Evolutionary conservation across 495 filamentous ascomycete genomes (phyloP), one percentile per base, ranked within the genome.

Genomic region (Neurospora sp.): DNA sequence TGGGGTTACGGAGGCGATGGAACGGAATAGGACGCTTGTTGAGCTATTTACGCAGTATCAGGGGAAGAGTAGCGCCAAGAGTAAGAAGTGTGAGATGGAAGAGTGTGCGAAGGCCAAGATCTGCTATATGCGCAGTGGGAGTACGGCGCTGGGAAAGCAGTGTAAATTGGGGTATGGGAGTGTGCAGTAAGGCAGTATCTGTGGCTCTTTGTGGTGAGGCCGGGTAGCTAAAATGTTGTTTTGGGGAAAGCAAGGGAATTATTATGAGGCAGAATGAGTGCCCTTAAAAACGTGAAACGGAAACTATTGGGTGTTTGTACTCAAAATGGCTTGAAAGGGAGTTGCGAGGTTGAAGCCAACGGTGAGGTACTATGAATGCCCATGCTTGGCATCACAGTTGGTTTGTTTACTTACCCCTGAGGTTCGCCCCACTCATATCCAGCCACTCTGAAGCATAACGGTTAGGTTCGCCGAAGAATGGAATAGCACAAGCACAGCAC

Each of bases 61-160:
- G 75, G 88, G 88, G 4, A 87, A 86, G 75, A 78, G 73, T 70
- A 87, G 85, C 68, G 78, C 86, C 3, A 79, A 79, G 75, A 86
- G 82, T 17, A 87, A 87, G 0, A 83, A 82, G 27, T 90, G 88
- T 72, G 84, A 82, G 16, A 88, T 78, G 45, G 75, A 71, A 1
- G 84, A 77, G 16, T 90, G 88, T 74, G 81, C 82, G 22, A 70
- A 75, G 59, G 86, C 87, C 2, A 89, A 89, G 81, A 80, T 90
- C 20, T 90, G 88, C 70, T 89, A 90, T 73, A 89, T 89, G 80
- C 78, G 87, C 8, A 86, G 83, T 79, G 88, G 87, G 1, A 87
- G 85, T 77, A 81, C 79, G 35, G 83, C 85, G 4, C 74, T 89
- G 72, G 87, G 87, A 1, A 78, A 75, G 70, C 73, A 78, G 59